These are phyloP conservation scores for Thermothelomyces thermophilus DNA, from an alignment of 2,329 filamentous ascomycete species.

Conservation along the genomic window DNA sequence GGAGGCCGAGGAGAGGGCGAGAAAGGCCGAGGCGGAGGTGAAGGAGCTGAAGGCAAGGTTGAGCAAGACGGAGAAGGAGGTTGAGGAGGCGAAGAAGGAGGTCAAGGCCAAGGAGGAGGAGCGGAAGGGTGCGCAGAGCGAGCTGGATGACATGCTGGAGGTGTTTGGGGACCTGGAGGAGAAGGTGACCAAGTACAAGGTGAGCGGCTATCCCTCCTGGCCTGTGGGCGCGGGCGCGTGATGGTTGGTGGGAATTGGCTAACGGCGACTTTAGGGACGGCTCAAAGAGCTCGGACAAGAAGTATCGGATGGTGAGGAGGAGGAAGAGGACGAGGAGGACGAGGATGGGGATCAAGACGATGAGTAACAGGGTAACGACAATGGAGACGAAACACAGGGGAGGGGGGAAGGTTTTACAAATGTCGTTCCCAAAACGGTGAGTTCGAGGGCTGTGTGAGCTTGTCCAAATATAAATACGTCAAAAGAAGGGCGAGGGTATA, in stretches of 20 bases:
- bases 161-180: constrained; percentile 76
- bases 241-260: neutral
- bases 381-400: neutral
- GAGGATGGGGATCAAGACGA: constrained; percentile 37
- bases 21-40: constrained; percentile 22
- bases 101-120: constrained; percentile 50
- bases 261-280: constrained; percentile 39
- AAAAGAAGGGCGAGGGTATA: constrained; percentile 1
- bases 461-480: neutral
- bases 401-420: neutral
- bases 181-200: constrained; percentile 69
- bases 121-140: constrained; percentile 57
- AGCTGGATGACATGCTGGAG: constrained; percentile 75
- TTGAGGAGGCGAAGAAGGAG: constrained; percentile 31
- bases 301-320: constrained; percentile 72
- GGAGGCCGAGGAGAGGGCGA: constrained; percentile 29
- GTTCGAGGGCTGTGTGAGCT: neutral
- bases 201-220: constrained; percentile 33
- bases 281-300: constrained; percentile 60
- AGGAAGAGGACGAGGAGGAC: constrained; percentile 51
- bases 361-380: too few species aligned
- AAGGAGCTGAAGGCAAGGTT: constrained; percentile 28
- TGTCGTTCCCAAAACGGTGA: too few species aligned
- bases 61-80: constrained; percentile 27
- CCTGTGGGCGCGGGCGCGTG: neutral